phyloP scores from a whole-genome alignment of 164 flowering plant genomes.

The Cinnamomum chago region DNA sequence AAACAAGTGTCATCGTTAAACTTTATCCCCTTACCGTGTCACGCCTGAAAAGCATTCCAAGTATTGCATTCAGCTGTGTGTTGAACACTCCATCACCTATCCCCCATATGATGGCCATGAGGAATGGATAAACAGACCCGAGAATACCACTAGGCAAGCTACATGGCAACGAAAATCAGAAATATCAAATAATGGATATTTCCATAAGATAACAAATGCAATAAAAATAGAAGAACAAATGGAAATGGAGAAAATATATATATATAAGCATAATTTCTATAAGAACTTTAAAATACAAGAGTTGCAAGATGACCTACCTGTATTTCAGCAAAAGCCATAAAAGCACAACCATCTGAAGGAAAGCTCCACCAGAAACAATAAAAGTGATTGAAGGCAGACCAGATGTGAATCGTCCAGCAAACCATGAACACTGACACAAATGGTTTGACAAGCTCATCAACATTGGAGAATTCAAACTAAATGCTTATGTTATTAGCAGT shows the following conservation, averaged over 20 bases:
- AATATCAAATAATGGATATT: neutral
- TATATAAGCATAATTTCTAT: neutral
- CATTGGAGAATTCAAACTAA: neutral
- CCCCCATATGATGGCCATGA: constrained; percentile 80
- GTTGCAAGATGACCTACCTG: constrained; percentile 33
- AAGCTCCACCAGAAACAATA: constrained; percentile 66
- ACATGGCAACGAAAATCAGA: constrained; percentile 11
- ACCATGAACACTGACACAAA: constrained; percentile 63
- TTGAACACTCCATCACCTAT: constrained; percentile 83
- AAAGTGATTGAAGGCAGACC: constrained; percentile 68
- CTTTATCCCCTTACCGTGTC: constrained; percentile 58
- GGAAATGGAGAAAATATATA: neutral
- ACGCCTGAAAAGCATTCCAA: constrained; percentile 79
- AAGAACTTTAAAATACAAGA: neutral
- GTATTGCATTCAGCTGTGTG: constrained; percentile 82
- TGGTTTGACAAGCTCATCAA: constrained; percentile 8
- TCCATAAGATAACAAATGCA: neutral
- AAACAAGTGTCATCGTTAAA: neutral
- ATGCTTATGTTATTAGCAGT: too few relatives aligned
- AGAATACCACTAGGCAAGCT: constrained; percentile 58
- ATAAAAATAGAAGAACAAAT: neutral
- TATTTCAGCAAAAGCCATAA: constrained; percentile 73
- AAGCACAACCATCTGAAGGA: constrained; percentile 54
- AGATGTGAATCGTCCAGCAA: constrained; percentile 80
- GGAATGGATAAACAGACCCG: constrained; percentile 52